Conservation (phyloP, 2,329 filamentous ascomycete species). For the Fusarium sp. region DNA sequence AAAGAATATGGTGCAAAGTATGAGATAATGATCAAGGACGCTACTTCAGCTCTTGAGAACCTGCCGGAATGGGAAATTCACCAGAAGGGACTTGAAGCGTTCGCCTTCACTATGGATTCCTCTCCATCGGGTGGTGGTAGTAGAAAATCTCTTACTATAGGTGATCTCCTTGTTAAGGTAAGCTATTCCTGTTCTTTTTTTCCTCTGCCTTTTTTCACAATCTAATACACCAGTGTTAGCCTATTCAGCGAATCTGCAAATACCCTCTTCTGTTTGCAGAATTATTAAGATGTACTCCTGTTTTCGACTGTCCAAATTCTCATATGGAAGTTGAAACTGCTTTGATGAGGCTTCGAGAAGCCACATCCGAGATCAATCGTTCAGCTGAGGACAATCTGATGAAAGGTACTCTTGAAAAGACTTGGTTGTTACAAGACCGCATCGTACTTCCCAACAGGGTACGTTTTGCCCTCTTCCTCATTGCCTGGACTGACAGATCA, state of each 20-base stretch:
- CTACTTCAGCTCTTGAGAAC: slow-evolving; percentile 75
- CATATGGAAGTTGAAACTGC: slow-evolving; percentile 84
- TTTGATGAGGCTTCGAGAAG: slow-evolving; percentile 77
- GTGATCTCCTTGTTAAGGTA: slow-evolving; percentile 92
- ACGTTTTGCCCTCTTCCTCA: slow-evolving; percentile 46
- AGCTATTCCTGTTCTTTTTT: not conserved
- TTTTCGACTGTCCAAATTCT: slow-evolving; percentile 85
- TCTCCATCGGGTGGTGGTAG: slow-evolving; percentile 70
- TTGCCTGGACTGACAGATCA: not conserved
- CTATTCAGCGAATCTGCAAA: slow-evolving; percentile 91
- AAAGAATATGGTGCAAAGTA: slow-evolving; percentile 94
- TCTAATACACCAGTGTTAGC: slow-evolving; percentile 63
- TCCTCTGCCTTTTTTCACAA: not conserved
- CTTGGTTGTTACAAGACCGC: slow-evolving; percentile 86
- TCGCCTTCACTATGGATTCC: slow-evolving; percentile 81
- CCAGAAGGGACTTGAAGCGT: slow-evolving; percentile 85
- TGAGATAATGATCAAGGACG: slow-evolving; percentile 84
- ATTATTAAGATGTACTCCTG: slow-evolving; percentile 84
- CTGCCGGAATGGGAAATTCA: slow-evolving; percentile 82
- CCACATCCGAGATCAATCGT: slow-evolving; percentile 83
- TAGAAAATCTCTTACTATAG: slow-evolving; percentile 83
- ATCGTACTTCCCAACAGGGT: slow-evolving; percentile 81
- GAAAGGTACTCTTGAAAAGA: slow-evolving; percentile 80
- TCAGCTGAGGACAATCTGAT: slow-evolving; percentile 82
- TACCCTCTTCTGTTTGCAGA: slow-evolving; percentile 91